These are phyloP conservation scores for Cymbidium sinense DNA, from an alignment of 106 monocot genomes.

Conservation along the genomic window DNA sequence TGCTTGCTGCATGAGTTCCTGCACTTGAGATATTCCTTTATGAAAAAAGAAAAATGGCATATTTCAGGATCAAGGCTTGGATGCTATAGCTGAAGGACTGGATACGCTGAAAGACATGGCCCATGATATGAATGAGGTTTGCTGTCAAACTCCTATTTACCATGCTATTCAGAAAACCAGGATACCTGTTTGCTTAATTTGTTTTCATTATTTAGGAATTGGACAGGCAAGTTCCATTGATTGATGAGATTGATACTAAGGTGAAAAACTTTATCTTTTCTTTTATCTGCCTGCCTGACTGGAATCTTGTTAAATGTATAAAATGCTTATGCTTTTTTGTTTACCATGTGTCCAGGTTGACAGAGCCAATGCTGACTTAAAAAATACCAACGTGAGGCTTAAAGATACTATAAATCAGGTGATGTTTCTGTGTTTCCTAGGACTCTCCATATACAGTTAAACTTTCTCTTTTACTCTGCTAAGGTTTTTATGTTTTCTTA, in stretches of 20 bases:
- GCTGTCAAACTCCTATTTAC: conserved; percentile 4
- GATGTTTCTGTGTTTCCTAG: not conserved
- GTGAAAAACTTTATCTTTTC: conserved; percentile 1
- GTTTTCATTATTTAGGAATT: conserved; percentile 46
- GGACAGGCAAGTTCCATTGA: conserved; percentile 94
- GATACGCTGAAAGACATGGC: conserved; percentile 97
- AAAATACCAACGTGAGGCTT: conserved; percentile 93
- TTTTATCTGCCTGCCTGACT: not conserved
- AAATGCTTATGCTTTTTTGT: not conserved
- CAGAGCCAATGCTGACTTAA: conserved; percentile 69
- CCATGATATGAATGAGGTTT: conserved; percentile 95
- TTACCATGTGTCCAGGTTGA: conserved; percentile 40
- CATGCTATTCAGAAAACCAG: not conserved
- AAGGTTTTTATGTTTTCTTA: conserved; percentile 6
- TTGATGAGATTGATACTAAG: conserved; percentile 91
- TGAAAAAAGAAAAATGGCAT: not conserved
- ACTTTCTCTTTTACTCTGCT: not conserved
- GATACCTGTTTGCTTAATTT: not conserved
- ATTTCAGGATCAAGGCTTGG: conserved; percentile 95
- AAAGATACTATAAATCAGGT: conserved; percentile 93
- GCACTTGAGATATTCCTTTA: not conserved
- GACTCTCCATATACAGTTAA: not conserved
- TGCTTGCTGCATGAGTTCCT: not conserved
- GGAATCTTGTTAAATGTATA: not conserved
- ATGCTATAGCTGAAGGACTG: conserved; percentile 85